Base-by-base conservation (phyloP, 129 eudicot species). In the Pseudognaphalium luteoalbum region DNA sequence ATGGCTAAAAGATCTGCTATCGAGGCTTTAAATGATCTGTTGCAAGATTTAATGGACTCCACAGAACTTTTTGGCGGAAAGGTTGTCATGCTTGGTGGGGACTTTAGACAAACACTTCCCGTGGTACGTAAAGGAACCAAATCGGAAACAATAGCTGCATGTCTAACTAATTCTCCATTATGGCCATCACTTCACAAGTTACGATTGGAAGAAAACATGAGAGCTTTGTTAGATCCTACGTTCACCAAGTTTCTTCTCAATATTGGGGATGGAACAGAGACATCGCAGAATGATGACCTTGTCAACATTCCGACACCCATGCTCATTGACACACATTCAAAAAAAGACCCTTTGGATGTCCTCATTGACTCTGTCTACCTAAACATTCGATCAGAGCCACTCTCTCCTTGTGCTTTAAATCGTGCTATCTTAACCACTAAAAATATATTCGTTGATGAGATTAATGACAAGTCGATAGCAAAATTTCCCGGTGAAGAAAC, bases 81-180 rank as follows among this genome's bases (percentile, higher is more conserved):
- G 44, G 69, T 77, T 3, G 50, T 71, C 6, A 79, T 82, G 5
- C 71, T 75, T 41, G 47, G 47, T 4, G 85, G 81, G 2, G 85
- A 81, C 28, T 25, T 25, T 25, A 25, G 28, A 25, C 28, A 25
- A 25, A 25, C 28, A 25, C 28, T 25, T 25, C 28, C 28, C 28
- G 28, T 25, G 1, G 28, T 25, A 25, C 28, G 28, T 25, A 25
- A 25, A 25, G 28, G 28, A 1, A 25, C 28, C 28, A 25, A 25
- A 25, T 25, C 28, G 28, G 28, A 25, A 25, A 25, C 28, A 25
- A 25, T 25, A 0, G 28, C 28, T 25, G 28, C 28, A 25, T 25
- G 28, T 25, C 28, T 25, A 25, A 25, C 28, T 25, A 25, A 25
- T 25, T 25, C 28, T 25, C 28, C 28, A 25, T 25, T 25, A 25